These are phyloP conservation scores for Metarhizium brunneum DNA, from an alignment of 2,329 filamentous ascomycete genomes.

Conservation along the genomic window DNA sequence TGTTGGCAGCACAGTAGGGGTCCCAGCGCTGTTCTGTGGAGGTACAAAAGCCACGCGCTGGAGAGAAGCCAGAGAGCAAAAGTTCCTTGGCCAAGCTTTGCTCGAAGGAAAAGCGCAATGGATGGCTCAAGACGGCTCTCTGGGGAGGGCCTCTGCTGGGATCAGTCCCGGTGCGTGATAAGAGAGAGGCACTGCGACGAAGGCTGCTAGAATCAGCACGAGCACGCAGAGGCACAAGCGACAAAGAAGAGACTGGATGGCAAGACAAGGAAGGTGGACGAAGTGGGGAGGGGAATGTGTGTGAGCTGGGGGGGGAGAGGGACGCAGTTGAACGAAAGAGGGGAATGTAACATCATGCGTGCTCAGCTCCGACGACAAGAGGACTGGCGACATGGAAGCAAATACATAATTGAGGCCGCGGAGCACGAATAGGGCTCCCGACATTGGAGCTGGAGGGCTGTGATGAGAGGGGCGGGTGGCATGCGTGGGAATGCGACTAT, in stretches of 20 bases:
- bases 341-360: conserved; percentile 5
- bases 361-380: not conserved
- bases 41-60: conserved; percentile 23
- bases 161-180: conserved; percentile 8
- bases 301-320: not conserved
- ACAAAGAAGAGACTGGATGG: conserved; percentile 24
- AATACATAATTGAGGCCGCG: not conserved
- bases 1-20: conserved; percentile 1
- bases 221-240: conserved; percentile 52
- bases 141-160: conserved; percentile 14
- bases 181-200: not conserved
- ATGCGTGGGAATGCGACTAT: conserved; percentile 6
- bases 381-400: not conserved
- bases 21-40: conserved; percentile 10
- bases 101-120: conserved; percentile 26
- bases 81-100: conserved; percentile 30
- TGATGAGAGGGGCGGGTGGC: conserved; percentile 2
- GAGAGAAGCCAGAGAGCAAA: conserved; percentile 26
- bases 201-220: not conserved
- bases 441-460: conserved; percentile 1
- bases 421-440: conserved; percentile 3
- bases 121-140: conserved; percentile 14
- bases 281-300: not conserved
- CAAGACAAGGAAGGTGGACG: conserved; percentile 1
- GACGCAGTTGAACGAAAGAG: conserved; percentile 3